These are phyloP conservation scores for Actinomortierella wolfii DNA, from an alignment of 371 early-diverging fungal species.

Conservation along the genomic window DNA sequence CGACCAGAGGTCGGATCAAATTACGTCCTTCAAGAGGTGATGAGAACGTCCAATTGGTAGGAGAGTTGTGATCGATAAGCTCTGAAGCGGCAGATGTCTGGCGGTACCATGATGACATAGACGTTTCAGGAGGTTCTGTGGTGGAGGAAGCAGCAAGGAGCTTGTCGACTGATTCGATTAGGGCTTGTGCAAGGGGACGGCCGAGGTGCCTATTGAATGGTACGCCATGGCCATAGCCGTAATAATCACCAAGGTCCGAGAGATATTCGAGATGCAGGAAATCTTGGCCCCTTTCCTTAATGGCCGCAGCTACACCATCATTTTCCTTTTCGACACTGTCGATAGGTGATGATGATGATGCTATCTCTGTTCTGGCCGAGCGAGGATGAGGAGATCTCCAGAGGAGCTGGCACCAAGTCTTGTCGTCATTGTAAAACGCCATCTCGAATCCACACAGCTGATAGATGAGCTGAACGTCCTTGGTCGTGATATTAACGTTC, in stretches of 20 bases:
- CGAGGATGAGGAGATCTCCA: background rate
- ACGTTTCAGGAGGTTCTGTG: too few relatives aligned
- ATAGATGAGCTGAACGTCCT: constrained; percentile 23
- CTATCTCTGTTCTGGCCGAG: background rate
- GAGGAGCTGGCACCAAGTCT: constrained; percentile 34
- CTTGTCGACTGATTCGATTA: constrained; percentile 15
- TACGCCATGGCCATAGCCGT: constrained; percentile 25
- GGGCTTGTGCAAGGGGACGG: constrained; percentile 15
- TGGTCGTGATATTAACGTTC: constrained; percentile 18
- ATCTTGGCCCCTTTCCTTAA: background rate
- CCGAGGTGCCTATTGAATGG: constrained; percentile 40
- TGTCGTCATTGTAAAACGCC: constrained; percentile 17
- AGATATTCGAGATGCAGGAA: constrained; percentile 23
- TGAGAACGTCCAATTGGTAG: too few relatives aligned
- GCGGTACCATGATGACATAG: too few relatives aligned
- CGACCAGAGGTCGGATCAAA: too few relatives aligned
- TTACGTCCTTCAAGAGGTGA: too few relatives aligned
- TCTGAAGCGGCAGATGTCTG: too few relatives aligned
- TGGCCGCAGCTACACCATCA: too few relatives aligned
- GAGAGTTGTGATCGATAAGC: too few relatives aligned
- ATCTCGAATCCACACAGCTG: constrained; percentile 30
- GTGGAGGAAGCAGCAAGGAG: constrained; percentile 9
- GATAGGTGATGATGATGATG: background rate
- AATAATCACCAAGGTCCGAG: constrained; percentile 31
- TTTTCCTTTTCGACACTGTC: background rate